Conservation (phyloP, 164 flowering plant species). For the Chimonanthus praecox region DNA sequence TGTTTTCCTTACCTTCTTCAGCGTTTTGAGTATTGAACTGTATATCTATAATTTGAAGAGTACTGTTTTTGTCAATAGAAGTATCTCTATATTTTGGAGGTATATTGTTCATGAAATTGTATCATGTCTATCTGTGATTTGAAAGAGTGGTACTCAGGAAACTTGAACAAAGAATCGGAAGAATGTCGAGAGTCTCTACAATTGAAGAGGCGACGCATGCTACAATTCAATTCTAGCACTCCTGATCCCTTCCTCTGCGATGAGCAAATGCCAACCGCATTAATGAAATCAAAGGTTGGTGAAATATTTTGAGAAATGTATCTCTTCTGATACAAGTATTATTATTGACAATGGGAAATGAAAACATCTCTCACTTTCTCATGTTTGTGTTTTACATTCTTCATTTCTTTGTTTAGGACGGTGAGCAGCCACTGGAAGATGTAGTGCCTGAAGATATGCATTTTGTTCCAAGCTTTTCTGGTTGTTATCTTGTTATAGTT, state of each 20-base stretch:
- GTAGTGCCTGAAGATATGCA: slow-evolving; percentile 38
- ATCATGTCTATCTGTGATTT: slow-evolving; percentile 1
- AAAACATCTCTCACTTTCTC: background rate
- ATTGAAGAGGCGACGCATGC: slow-evolving; percentile 73
- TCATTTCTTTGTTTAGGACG: slow-evolving; percentile 37
- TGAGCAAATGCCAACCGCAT: slow-evolving; percentile 40
- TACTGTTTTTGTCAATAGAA: background rate
- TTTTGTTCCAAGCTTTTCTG: slow-evolving; percentile 46
- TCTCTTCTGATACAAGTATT: too few species aligned
- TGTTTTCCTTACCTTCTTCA: background rate
- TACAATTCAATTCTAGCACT: slow-evolving; percentile 43
- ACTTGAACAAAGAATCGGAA: slow-evolving; percentile 35
- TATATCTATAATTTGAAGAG: background rate
- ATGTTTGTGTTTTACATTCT: background rate
- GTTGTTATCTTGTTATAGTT: slow-evolving; percentile 30
- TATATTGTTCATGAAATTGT: background rate
- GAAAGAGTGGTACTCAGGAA: slow-evolving; percentile 35
- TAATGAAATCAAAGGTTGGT: slow-evolving; percentile 52
- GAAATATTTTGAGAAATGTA: background rate
- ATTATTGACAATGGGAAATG: background rate
- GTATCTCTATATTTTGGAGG: background rate
- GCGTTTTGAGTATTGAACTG: background rate
- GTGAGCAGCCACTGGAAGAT: slow-evolving; percentile 36
- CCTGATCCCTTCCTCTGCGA: slow-evolving; percentile 25
- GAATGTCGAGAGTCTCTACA: slow-evolving; percentile 44